Conservation (phyloP, 2,329 filamentous ascomycete genomes). For the Aspergillus sp. region DNA sequence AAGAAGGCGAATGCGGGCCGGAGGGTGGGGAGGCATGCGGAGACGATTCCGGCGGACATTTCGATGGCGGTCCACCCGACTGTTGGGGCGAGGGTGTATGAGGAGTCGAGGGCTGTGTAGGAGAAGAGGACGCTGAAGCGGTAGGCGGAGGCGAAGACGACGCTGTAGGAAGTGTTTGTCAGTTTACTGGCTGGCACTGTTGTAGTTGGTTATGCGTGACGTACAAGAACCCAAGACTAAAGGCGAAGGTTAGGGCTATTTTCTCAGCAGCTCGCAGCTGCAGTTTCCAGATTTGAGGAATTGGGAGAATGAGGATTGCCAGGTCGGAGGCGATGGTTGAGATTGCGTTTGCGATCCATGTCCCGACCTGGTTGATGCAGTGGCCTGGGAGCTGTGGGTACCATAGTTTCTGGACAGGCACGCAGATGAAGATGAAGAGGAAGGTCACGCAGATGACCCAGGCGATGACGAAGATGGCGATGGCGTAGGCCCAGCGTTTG, state of each 20-base stretch:
- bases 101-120: constrained; percentile 15
- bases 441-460: constrained; percentile 31
- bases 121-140: constrained; percentile 28
- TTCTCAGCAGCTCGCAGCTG: constrained; percentile 25
- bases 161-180: constrained; percentile 17
- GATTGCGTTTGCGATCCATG: constrained; percentile 26
- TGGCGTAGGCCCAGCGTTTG: constrained; percentile 28
- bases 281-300: constrained; percentile 30
- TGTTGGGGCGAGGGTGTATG: constrained; percentile 29
- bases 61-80: constrained; percentile 32
- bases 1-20: constrained; percentile 24
- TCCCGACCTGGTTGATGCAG: constrained; percentile 30
- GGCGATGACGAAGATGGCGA: constrained; percentile 24
- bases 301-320: constrained; percentile 25
- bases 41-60: constrained; percentile 26
- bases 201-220: too few species aligned
- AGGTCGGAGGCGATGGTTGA: constrained; percentile 27
- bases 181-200: too few species aligned
- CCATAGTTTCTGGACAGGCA: constrained; percentile 30
- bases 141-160: constrained; percentile 29
- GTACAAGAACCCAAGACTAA: constrained; percentile 27
- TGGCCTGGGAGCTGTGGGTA: constrained; percentile 25
- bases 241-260: constrained; percentile 22
- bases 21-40: constrained; percentile 28
- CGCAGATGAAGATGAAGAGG: constrained; percentile 30